phyloP scores from a whole-genome alignment of 2,329 filamentous ascomycete genomes.

The Aspergillus fumigatiaffinis region DNA sequence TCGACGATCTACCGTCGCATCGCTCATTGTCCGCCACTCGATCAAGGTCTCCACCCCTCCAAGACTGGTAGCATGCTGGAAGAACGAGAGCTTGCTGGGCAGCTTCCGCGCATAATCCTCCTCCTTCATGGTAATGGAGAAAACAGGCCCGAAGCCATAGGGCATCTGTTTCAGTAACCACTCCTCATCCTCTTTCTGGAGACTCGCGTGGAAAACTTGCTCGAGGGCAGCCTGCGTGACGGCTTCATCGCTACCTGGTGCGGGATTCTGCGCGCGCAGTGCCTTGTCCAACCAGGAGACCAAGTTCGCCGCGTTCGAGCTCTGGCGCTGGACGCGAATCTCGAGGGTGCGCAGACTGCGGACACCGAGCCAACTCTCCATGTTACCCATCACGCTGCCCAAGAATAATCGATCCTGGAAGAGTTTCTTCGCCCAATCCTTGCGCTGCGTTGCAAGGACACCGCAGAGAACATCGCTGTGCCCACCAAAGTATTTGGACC shows the following conservation, averaged over 20 bases:
- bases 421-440: slow-evolving; percentile 60
- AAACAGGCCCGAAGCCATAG: slow-evolving; percentile 83
- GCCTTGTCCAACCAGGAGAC: slow-evolving; percentile 66
- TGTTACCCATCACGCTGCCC: slow-evolving; percentile 78
- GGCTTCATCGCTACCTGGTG: slow-evolving; percentile 39
- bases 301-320: slow-evolving; percentile 62
- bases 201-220: slow-evolving; percentile 69
- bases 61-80: slow-evolving; percentile 91
- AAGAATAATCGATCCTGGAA: slow-evolving; percentile 68
- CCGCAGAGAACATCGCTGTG: slow-evolving; percentile 93
- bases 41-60: slow-evolving; percentile 94
- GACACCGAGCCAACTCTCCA: slow-evolving; percentile 91
- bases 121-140: slow-evolving; percentile 65
- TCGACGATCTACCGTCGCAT: slow-evolving; percentile 65
- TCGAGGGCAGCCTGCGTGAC: slow-evolving; percentile 54
- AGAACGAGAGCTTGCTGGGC: slow-evolving; percentile 74
- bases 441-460: slow-evolving; percentile 62
- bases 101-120: slow-evolving; percentile 61
- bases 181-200: slow-evolving; percentile 64
- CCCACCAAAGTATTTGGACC: slow-evolving; percentile 94
- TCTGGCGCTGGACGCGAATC: slow-evolving; percentile 74
- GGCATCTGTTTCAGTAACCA: slow-evolving; percentile 92
- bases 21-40: slow-evolving; percentile 92
- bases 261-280: slow-evolving; percentile 37
- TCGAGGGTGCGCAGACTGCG: slow-evolving; percentile 82